Evolutionary conservation across 1,284 basidiomycete species (phyloP).

Genomic region (Agroathelia rolfsii): DNA sequence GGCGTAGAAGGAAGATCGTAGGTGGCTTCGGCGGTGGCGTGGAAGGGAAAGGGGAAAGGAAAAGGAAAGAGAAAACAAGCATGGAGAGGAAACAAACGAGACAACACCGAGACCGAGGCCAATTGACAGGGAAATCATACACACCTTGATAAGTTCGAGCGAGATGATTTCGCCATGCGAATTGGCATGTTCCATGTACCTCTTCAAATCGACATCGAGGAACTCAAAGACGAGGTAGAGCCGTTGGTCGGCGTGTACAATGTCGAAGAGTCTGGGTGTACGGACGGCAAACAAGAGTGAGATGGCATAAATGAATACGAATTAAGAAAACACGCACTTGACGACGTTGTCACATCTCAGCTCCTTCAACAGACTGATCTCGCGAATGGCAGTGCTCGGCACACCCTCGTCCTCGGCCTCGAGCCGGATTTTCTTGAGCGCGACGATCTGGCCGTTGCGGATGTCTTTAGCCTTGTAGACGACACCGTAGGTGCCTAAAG

Average conservation of each 20-base stretch:
- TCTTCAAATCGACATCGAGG: conserved; percentile 88
- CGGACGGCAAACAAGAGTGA: conserved; percentile 8
- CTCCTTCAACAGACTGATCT: conserved; percentile 96
- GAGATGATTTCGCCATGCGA: conserved; percentile 60
- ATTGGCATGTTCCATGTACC: conserved; percentile 89
- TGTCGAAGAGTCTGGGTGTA: conserved; percentile 73
- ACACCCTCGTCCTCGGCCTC: conserved; percentile 98
- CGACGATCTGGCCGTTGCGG: conserved; percentile 71
- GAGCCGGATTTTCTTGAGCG: conserved; percentile 95
- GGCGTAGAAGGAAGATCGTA: too few species aligned
- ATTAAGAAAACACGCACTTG: conserved; percentile 37
- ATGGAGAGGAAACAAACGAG: conserved; percentile 1
- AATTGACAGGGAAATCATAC: conserved; percentile 13
- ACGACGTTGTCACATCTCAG: conserved; percentile 95
- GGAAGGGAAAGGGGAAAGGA: not conserved
- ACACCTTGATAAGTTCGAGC: conserved; percentile 80
- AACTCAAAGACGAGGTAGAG: conserved; percentile 97
- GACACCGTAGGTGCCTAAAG: conserved; percentile 91
- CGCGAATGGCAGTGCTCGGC: conserved; percentile 93
- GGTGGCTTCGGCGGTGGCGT: too few species aligned
- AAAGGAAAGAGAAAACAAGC: conserved; percentile 8
- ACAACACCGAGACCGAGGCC: conserved; percentile 6
- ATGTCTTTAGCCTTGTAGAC: conserved; percentile 89
- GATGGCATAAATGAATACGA: conserved; percentile 4
- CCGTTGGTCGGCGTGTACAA: conserved; percentile 95